Evolutionary conservation across 2,329 filamentous ascomycete genomes (phyloP).

Genomic region (Penicillium sp.): DNA sequence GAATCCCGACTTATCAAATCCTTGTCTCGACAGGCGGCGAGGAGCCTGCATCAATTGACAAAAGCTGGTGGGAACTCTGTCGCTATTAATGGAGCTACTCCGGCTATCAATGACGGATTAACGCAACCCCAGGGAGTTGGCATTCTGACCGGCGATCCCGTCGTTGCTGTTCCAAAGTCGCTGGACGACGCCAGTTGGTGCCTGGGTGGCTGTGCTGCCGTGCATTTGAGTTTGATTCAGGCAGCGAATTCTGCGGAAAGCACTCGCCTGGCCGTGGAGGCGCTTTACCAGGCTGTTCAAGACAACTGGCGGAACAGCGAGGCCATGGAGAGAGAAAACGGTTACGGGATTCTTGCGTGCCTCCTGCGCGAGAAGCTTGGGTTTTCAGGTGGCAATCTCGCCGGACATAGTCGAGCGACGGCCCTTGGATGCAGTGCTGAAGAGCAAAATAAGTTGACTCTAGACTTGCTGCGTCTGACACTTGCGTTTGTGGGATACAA

Average conservation of each 20-base stretch:
- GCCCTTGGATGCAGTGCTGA: conserved; percentile 35
- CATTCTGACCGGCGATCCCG: conserved; percentile 74
- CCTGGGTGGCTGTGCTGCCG: conserved; percentile 80
- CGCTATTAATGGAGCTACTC: conserved; percentile 81
- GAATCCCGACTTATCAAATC: conserved; percentile 72
- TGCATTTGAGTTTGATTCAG: conserved; percentile 80
- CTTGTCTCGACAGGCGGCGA: conserved; percentile 67
- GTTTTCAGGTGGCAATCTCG: conserved; percentile 24
- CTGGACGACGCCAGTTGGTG: conserved; percentile 92
- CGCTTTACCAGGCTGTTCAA: conserved; percentile 78
- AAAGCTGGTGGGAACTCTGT: conserved; percentile 71
- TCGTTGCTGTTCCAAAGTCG: conserved; percentile 74
- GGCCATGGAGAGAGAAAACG: conserved; percentile 93
- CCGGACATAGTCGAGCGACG: conserved; percentile 43
- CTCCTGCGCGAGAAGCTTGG: conserved; percentile 75
- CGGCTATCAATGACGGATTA: conserved; percentile 84
- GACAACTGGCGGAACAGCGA: conserved; percentile 97
- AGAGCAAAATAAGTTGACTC: conserved; percentile 51
- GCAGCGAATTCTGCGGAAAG: conserved; percentile 65
- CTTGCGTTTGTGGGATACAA: conserved; percentile 87
- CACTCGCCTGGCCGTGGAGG: conserved; percentile 71
- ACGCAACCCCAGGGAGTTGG: conserved; percentile 74
- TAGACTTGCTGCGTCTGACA: conserved; percentile 67
- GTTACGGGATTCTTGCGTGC: conserved; percentile 81
- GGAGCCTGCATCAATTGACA: conserved; percentile 64